Conservation (phyloP, 306 rosid genomes). For the Vigna reflexopilosa region DNA sequence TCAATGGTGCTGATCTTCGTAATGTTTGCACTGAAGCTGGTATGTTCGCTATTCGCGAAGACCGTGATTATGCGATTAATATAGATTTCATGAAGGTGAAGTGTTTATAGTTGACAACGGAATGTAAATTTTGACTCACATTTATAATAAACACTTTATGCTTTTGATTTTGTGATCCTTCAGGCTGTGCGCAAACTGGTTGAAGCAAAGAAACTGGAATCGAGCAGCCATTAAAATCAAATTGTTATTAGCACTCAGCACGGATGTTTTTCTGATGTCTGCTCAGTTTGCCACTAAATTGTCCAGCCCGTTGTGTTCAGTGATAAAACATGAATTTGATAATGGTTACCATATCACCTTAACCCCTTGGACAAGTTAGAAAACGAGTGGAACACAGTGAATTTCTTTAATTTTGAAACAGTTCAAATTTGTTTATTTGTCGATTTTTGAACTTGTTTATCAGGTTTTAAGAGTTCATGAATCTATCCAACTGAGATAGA, state of each 20-base stretch:
- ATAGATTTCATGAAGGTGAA: constrained; percentile 45
- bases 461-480: not conserved
- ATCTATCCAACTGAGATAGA: not conserved
- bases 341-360: not conserved
- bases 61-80: constrained; percentile 37
- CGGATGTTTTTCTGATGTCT: not conserved
- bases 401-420: constrained; percentile 1
- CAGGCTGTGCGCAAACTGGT: constrained; percentile 76
- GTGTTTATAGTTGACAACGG: not conserved
- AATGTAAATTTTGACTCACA: not conserved
- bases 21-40: constrained; percentile 49
- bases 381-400: not conserved
- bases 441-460: constrained; percentile 7
- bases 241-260: not conserved
- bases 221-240: constrained; percentile 54
- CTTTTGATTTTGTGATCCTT: constrained; percentile 33
- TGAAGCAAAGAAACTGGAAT: constrained; percentile 82
- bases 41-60: constrained; percentile 32
- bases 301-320: not conserved
- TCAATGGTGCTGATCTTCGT: constrained; percentile 48
- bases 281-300: not conserved
- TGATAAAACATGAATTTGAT: not conserved
- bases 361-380: not conserved
- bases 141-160: not conserved
- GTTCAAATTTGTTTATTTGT: not conserved